Evolutionary conservation across 805 yeast species (phyloP), one percentile per base, ranked within the genome.

Genomic region (Komagataella ulmi): DNA sequence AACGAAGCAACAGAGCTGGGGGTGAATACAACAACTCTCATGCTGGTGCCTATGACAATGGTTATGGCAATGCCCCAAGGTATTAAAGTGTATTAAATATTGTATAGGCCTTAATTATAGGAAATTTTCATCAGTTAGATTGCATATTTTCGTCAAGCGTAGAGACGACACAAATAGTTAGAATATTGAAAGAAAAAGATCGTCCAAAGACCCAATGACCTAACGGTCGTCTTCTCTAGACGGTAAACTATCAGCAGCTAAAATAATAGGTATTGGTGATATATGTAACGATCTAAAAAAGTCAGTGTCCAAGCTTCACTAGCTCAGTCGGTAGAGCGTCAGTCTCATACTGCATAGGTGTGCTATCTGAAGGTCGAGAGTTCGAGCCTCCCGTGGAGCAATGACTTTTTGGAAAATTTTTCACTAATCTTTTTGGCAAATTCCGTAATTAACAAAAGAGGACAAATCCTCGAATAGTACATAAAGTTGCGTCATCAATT

Each of bases 271-370:
- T 10, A 8, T 30, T 30, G 2, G 6, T 3, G 4, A 30, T 30
- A 30, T 30, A 30, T 10, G 10, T 30, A 4, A 10, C 14, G 4
- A 5, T 10, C 0, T 1, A 10, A 30, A 30, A 30, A 30, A 30
- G 3, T 30, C n/a, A 8, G 14, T 30, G 40, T 30, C 40, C 36
- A 24, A 24, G 56, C 54, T 50, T 49, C 49, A 19, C 53, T 54
- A 50, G 56, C 56, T 54, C 56, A 54, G 56, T 54, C 49, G 54
- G 56, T 52, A 54, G 56, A 54, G 56, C 56, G 56, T 54, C 56
- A 54, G 56, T 54, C 56, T 54, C 56, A 54, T 54, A 54, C 48
- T 44, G 47, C 45, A 30, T 46, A 40, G 43, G 45, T 47, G 53
- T 51, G 53, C 46, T 24, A 51, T 51, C 53, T 51, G 53, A 51